Percentiles rank a stretch among this genome's conserved stretches.
These are phyloP conservation scores for Dothistroma pini DNA, from an alignment of 2,329 filamentous ascomycete genomes.

Conservation along the genomic window DNA sequence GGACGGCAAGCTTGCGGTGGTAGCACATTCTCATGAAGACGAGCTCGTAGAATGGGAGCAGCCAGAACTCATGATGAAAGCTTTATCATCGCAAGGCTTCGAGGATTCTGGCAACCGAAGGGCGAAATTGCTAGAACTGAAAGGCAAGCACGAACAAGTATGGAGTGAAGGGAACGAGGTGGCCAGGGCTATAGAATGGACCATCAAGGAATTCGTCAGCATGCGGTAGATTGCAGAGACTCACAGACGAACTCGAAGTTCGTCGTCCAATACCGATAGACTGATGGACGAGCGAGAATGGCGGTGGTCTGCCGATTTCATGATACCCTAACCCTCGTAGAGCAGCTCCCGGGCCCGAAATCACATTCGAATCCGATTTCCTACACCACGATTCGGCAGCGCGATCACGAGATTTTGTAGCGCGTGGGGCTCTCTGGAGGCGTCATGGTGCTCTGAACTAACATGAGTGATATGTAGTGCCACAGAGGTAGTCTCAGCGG, in stretches of 20 bases:
- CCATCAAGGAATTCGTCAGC: conserved; percentile 22
- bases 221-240: conserved; percentile 3
- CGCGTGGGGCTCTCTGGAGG: no score
- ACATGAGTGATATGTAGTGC: no score
- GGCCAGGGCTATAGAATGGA: conserved; percentile 39
- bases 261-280: not conserved
- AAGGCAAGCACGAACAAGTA: conserved; percentile 60
- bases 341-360: not conserved
- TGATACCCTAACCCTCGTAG: not conserved
- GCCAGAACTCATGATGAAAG: conserved; percentile 53
- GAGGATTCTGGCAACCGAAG: conserved; percentile 28
- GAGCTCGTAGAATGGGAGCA: conserved; percentile 54
- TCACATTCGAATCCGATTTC: not conserved
- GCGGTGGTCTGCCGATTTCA: not conserved
- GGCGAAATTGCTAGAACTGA: conserved; percentile 46
- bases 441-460: no score
- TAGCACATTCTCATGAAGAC: conserved; percentile 48
- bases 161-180: conserved; percentile 60
- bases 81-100: conserved; percentile 46
- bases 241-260: not conserved
- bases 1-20: conserved; percentile 38
- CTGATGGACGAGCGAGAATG: not conserved
- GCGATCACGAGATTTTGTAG: no score
- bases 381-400: no score
- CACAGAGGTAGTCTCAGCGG: no score